Base-by-base conservation (phyloP, 1,284 basidiomycete species). In the Ganoderma leucocontextum region DNA sequence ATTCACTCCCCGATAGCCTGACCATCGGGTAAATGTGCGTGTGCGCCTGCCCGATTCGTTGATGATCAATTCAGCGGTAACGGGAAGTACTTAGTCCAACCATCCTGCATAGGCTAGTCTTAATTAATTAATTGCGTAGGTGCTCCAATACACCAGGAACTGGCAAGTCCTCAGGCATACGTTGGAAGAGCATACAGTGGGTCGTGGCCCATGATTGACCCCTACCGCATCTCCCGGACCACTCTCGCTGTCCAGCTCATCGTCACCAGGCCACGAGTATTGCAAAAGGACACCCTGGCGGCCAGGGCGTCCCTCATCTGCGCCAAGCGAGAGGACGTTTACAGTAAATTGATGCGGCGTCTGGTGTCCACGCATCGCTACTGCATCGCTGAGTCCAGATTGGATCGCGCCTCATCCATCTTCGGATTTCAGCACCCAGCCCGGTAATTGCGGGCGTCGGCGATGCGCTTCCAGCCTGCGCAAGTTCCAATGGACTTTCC, bases 381-480 rank as follows among this genome's bases (percentile, higher is more conserved):
- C 63, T 33, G 55, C 35, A 38, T 65, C 64, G 65, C 61, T 55
- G 67, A 69, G 58, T 65, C 65, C 60, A 67, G 67, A 71, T 71
- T 57, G 63, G 67, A 71, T 71, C 65, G 62, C 65, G 58, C 25
- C 39, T 49, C 49, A 17, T 35, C 60, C 52, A 52, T 61, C 38
- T 63, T 57, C 57, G 62, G 39, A 55, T 63, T 62, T 52, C 66
- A 59, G 53, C 19, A 33, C 62, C 65, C 59, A 62, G 42, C 61
- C 58, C 62, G 62, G 69, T 61, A 67, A 60, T 60, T 53, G 60
- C 63, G 66, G 29, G 44, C 25, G 57, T 69, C 67, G 65, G 70
- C 65, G 70, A 66, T 53, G 61, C 70, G 64, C 59, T 64, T 60
- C 61, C 55, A 36, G 35, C 35, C 29, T 29, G 6, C 19, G 58